Percentiles rank a stretch among this genome's conserved stretches.
phyloP scores from a whole-genome alignment of 345 rosid genomes.

The Salix suchowensis region DNA sequence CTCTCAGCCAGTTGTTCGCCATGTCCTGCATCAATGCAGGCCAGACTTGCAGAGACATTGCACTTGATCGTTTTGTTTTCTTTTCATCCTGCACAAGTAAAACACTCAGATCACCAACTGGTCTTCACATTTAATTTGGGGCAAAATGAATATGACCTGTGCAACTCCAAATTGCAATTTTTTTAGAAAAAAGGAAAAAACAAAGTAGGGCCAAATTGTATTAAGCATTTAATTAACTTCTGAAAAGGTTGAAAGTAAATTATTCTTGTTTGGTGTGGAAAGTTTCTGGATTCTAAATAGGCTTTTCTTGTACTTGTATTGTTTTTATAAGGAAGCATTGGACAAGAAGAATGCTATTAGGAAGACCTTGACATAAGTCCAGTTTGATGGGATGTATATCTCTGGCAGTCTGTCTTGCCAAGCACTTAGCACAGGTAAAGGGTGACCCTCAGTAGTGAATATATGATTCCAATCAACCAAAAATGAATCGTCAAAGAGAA shows the following conservation, averaged over 20 bases:
- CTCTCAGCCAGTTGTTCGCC: conserved; percentile 52
- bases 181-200: background rate
- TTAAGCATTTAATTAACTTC: background rate
- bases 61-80: conserved; percentile 44
- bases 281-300: background rate
- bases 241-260: background rate
- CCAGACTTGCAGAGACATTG: conserved; percentile 77
- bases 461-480: conserved; percentile 61
- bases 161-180: background rate
- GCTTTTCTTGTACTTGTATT: background rate
- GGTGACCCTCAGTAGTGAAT: conserved; percentile 96
- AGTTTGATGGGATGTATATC: conserved; percentile 60
- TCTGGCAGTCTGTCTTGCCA: conserved; percentile 95
- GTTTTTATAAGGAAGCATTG: background rate
- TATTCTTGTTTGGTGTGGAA: background rate
- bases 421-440: conserved; percentile 70
- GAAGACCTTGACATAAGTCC: conserved; percentile 60
- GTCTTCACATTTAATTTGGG: background rate
- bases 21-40: conserved; percentile 42
- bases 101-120: background rate
- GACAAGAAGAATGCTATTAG: conserved; percentile 4
- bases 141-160: background rate
- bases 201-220: background rate
- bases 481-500: conserved; percentile 89
- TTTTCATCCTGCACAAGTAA: conserved; percentile 39